These are phyloP conservation scores for Serpula lacrymans DNA, from an alignment of 768 basidiomycete genomes.

Conservation along the genomic window DNA sequence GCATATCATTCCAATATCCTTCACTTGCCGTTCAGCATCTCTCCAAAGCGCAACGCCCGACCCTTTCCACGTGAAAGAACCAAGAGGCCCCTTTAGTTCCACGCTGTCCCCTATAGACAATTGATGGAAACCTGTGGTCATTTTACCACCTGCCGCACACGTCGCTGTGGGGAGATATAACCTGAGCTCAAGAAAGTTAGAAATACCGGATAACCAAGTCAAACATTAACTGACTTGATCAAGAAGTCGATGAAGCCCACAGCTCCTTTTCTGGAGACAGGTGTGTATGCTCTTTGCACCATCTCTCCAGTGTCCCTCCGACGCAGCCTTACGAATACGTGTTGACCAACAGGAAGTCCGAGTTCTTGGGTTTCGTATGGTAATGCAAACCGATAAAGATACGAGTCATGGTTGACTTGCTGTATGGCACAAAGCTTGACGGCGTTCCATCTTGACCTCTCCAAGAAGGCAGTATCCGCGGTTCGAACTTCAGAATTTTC, in stretches of 20 bases:
- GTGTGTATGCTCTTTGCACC: constrained; percentile 59
- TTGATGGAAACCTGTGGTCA: constrained; percentile 46
- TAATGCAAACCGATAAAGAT: constrained; percentile 49
- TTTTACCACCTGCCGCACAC: constrained; percentile 47
- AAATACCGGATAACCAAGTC: background rate
- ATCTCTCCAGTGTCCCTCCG: constrained; percentile 39
- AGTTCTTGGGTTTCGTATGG: constrained; percentile 37
- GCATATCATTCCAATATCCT: constrained; percentile 51
- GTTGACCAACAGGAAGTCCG: constrained; percentile 58
- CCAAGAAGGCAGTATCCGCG: constrained; percentile 34
- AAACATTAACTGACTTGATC: constrained; percentile 41
- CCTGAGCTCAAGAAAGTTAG: constrained; percentile 21
- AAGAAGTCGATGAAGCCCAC: constrained; percentile 50
- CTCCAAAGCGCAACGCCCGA: constrained; percentile 34
- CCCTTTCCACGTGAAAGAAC: constrained; percentile 52
- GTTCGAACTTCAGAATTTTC: constrained; percentile 7
- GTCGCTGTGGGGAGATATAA: constrained; percentile 38
- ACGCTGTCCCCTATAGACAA: constrained; percentile 46
- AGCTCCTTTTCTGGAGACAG: constrained; percentile 42
- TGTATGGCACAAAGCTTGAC: constrained; percentile 35
- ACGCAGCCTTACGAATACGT: constrained; percentile 50
- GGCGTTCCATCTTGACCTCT: constrained; percentile 46
- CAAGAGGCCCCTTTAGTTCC: constrained; percentile 59
- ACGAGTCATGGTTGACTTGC: constrained; percentile 45
- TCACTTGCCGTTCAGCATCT: constrained; percentile 30